These are phyloP conservation scores for Sesbania bispinosa DNA, from an alignment of 306 rosid genomes.

Conservation along the genomic window DNA sequence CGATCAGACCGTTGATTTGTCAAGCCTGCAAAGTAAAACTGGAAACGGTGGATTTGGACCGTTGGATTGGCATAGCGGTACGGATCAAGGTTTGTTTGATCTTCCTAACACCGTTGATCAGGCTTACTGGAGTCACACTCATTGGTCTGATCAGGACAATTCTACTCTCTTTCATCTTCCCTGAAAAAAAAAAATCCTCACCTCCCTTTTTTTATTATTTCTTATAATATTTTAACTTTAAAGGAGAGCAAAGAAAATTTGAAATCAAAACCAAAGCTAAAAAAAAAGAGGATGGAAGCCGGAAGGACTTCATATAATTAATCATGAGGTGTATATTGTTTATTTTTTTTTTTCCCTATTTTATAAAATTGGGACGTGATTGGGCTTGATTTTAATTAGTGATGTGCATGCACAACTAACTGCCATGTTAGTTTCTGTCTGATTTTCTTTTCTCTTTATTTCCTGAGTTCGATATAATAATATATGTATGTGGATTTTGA, in stretches of 20 bases:
- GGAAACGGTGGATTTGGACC: slow-evolving; percentile 57
- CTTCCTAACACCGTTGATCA: slow-evolving; percentile 86
- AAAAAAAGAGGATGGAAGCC: slow-evolving; percentile 1
- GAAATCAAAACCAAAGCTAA: slow-evolving; percentile 15
- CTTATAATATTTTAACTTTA: slow-evolving; percentile 6
- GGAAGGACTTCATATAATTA: slow-evolving; percentile 25
- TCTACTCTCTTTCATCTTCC: slow-evolving; percentile 75
- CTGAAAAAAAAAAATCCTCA: slow-evolving; percentile 38
- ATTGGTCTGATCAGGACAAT: slow-evolving; percentile 82
- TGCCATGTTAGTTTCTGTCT: slow-evolving; percentile 30
- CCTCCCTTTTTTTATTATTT: background rate
- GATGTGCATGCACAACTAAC: slow-evolving; percentile 51
- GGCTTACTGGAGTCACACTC: slow-evolving; percentile 78
- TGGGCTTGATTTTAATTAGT: slow-evolving; percentile 32
- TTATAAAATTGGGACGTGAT: slow-evolving; percentile 35
- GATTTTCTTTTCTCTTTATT: background rate
- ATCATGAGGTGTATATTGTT: slow-evolving; percentile 34
- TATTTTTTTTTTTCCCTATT: background rate
- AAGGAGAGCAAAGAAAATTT: slow-evolving; percentile 14
- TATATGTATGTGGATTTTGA: slow-evolving; percentile 39
- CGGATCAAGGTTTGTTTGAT: slow-evolving; percentile 69
- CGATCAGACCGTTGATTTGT: slow-evolving; percentile 58
- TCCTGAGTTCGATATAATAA: slow-evolving; percentile 6
- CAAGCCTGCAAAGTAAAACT: slow-evolving; percentile 39
- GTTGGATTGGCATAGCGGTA: slow-evolving; percentile 71